Conservation (phyloP, 106 monocot species). For the Posidonia australis region DNA sequence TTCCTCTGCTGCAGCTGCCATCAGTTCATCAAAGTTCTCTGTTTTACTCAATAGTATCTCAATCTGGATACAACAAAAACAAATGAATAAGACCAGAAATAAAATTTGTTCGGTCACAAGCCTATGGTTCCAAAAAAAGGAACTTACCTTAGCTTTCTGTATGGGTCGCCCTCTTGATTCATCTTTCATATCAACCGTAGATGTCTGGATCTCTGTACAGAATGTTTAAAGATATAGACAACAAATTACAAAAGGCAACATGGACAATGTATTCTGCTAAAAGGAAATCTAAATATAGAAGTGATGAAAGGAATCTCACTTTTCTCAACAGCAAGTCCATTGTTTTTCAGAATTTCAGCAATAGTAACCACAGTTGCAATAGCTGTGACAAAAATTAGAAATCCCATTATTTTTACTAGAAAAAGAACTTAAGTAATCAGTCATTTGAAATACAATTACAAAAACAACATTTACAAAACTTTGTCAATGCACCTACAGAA, state of each 20-base stretch:
- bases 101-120: too few species aligned
- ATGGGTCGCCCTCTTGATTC: constrained; percentile 55
- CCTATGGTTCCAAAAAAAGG: not conserved
- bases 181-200: constrained; percentile 67
- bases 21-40: constrained; percentile 68
- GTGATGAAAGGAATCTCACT: constrained; percentile 34
- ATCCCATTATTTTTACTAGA: too few species aligned
- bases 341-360: constrained; percentile 77
- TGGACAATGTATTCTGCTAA: too few species aligned
- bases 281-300: constrained; percentile 14
- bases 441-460: too few species aligned
- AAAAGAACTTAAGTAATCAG: too few species aligned
- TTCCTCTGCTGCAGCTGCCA: constrained; percentile 58
- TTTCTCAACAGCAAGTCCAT: constrained; percentile 63
- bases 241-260: not conserved
- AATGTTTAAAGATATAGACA: not conserved
- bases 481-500: too few species aligned
- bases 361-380: constrained; percentile 77
- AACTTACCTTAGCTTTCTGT: constrained; percentile 60
- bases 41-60: constrained; percentile 65
- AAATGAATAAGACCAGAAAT: not conserved
- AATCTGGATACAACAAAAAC: constrained; percentile 24
- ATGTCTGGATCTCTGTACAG: constrained; percentile 50
- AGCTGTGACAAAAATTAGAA: constrained; percentile 19
- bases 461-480: too few species aligned